Evolutionary conservation across 768 basidiomycete genomes (phyloP).

Genomic region (Clitopilus passeckerianus): DNA sequence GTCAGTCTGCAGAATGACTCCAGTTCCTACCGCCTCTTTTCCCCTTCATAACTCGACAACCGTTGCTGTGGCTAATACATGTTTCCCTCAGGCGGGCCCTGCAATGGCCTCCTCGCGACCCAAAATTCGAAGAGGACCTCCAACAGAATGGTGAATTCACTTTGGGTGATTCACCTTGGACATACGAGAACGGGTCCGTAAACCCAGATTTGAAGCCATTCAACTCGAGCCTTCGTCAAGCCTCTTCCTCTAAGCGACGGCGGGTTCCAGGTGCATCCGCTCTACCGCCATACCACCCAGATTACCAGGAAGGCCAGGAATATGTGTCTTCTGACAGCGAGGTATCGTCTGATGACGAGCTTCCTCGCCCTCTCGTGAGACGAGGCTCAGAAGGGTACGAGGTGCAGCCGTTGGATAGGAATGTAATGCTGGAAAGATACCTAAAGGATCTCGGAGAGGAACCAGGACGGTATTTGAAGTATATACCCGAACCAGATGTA

Average conservation of each 20-base stretch:
- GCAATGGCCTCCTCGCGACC: constrained; percentile 77
- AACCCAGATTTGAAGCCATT: constrained; percentile 75
- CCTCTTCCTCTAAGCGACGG: constrained; percentile 11
- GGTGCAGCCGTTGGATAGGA: constrained; percentile 54
- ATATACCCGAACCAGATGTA: constrained; percentile 53
- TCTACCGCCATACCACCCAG: constrained; percentile 75
- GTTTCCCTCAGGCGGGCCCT: constrained; percentile 17
- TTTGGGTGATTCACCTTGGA: constrained; percentile 73
- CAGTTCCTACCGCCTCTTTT: background rate
- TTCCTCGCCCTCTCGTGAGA: constrained; percentile 34
- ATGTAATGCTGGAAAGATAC: constrained; percentile 59
- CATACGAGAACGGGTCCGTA: constrained; percentile 70
- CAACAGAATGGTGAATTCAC: constrained; percentile 31
- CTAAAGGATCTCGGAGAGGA: constrained; percentile 48
- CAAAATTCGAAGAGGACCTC: constrained; percentile 26
- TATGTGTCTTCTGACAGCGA: constrained; percentile 18
- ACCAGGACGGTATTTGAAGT: constrained; percentile 60
- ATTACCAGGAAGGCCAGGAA: constrained; percentile 41
- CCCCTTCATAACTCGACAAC: background rate
- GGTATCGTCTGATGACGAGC: constrained; percentile 8
- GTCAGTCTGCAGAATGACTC: background rate
- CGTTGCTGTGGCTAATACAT: background rate
- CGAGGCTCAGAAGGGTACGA: constrained; percentile 84
- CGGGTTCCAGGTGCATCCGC: constrained; percentile 33
- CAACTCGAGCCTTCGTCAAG: constrained; percentile 33